phyloP scores from a whole-genome alignment of 2,329 filamentous ascomycete genomes.

The Xylaria sp. region DNA sequence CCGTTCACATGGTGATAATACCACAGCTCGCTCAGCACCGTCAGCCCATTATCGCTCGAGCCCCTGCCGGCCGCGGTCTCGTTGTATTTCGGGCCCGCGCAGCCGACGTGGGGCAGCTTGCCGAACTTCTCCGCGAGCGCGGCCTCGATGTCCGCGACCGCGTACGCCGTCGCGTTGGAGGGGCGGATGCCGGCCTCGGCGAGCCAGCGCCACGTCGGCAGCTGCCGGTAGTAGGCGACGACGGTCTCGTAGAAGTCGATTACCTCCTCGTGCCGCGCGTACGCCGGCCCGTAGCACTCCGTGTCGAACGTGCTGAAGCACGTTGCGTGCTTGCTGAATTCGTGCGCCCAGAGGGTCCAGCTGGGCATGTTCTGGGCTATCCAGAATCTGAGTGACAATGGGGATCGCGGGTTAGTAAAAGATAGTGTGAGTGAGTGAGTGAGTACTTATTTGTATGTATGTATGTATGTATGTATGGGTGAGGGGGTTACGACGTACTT shows the following conservation, averaged over 20 bases:
- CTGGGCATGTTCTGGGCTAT: constrained; percentile 67
- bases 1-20: constrained; percentile 73
- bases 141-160: constrained; percentile 62
- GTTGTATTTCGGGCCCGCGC: constrained; percentile 69
- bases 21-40: constrained; percentile 71
- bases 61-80: constrained; percentile 66
- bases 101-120: constrained; percentile 69
- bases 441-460: neutral
- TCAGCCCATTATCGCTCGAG: constrained; percentile 65
- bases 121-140: constrained; percentile 63
- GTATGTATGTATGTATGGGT: neutral
- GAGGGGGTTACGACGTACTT: constrained; percentile 50
- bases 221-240: constrained; percentile 65
- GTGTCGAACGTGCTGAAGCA: constrained; percentile 74
- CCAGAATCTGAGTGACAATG: constrained; percentile 59
- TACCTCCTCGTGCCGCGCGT: constrained; percentile 67
- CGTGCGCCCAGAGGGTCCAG: constrained; percentile 72
- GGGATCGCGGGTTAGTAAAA: neutral
- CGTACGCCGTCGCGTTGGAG: constrained; percentile 68
- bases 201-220: constrained; percentile 73
- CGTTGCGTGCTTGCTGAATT: constrained; percentile 75
- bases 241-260: constrained; percentile 72
- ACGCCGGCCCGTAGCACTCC: constrained; percentile 71
- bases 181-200: constrained; percentile 64
- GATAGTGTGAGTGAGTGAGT: too few species aligned